phyloP scores from a whole-genome alignment of 208 protist species.

The Angomonas deanei region DNA sequence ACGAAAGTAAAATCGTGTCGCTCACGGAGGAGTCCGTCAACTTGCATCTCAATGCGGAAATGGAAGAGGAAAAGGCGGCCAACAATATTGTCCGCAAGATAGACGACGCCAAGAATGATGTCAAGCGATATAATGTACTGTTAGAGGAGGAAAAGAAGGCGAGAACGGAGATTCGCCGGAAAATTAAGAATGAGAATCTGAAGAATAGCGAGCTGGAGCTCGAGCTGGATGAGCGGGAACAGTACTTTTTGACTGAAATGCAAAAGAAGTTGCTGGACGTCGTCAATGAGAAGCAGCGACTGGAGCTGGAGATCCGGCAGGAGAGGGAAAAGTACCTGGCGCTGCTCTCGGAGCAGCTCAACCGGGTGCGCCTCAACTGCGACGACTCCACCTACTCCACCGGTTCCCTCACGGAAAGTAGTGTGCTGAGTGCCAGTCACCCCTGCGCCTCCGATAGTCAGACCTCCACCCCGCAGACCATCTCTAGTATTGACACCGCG shows the following conservation, averaged over 20 bases:
- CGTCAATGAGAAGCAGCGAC: slow-evolving; percentile 39
- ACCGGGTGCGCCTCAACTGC: slow-evolving; percentile 18
- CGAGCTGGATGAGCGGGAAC: slow-evolving; percentile 57
- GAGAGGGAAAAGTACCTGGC: slow-evolving; percentile 71
- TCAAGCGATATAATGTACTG: slow-evolving; percentile 28
- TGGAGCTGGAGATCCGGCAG: slow-evolving; percentile 64
- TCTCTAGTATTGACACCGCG: neutral
- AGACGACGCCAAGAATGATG: slow-evolving; percentile 50
- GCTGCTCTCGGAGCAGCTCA: slow-evolving; percentile 31
- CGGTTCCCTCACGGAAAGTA: neutral
- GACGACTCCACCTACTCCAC: slow-evolving; percentile 4
- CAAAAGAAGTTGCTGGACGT: slow-evolving; percentile 70
- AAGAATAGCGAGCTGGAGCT: slow-evolving; percentile 60
- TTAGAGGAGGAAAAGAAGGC: slow-evolving; percentile 55
- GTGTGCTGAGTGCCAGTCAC: no score
- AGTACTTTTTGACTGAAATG: slow-evolving; percentile 55
- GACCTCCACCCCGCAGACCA: neutral
- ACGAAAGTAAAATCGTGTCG: slow-evolving; percentile 43
- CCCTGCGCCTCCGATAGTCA: no score
- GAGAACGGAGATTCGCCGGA: slow-evolving; percentile 19
- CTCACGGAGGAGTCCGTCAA: slow-evolving; percentile 68
- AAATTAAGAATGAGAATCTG: slow-evolving; percentile 50
- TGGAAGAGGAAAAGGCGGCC: slow-evolving; percentile 71
- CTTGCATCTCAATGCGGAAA: slow-evolving; percentile 58
- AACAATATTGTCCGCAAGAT: slow-evolving; percentile 76